Conservation (phyloP, 768 basidiomycete genomes). For the Tulasnella calospora region DNA sequence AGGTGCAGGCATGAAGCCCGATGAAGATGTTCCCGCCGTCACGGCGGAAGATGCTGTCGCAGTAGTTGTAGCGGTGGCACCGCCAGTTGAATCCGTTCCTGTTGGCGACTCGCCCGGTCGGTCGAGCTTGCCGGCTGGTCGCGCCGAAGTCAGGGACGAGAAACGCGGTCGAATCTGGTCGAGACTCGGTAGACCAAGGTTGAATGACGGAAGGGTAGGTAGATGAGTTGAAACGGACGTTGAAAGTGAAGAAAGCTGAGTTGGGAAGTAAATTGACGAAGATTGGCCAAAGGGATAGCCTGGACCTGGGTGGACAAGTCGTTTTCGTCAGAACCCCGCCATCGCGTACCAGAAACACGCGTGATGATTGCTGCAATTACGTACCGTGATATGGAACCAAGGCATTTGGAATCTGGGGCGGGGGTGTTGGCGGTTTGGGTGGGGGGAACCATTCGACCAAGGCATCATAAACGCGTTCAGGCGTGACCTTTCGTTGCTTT, state of each 20-base stretch:
- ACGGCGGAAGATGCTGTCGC: neutral
- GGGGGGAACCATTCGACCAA: slow-evolving; percentile 87
- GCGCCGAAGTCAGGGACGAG: slow-evolving; percentile 59
- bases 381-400: slow-evolving; percentile 41
- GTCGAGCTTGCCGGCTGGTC: neutral
- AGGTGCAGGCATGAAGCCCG: neutral
- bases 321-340: neutral
- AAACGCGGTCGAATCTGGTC: slow-evolving; percentile 65
- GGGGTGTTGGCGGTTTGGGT: slow-evolving; percentile 61
- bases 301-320: neutral
- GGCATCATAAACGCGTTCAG: slow-evolving; percentile 76
- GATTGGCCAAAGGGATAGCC: slow-evolving; percentile 14
- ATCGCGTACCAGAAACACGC: neutral
- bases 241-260: slow-evolving; percentile 45
- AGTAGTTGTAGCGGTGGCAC: slow-evolving; percentile 24
- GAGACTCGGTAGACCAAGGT: neutral
- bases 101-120: slow-evolving; percentile 46
- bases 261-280: slow-evolving; percentile 5
- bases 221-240: slow-evolving; percentile 19
- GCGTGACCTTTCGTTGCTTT: slow-evolving; percentile 31
- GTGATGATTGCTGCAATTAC: neutral
- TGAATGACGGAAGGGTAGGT: slow-evolving; percentile 23
- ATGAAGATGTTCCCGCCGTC: slow-evolving; percentile 16
- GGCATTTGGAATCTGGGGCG: slow-evolving; percentile 51
- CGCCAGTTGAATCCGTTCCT: slow-evolving; percentile 42